Conservation (phyloP, 768 basidiomycete genomes). For the Hydnum rufescens region DNA sequence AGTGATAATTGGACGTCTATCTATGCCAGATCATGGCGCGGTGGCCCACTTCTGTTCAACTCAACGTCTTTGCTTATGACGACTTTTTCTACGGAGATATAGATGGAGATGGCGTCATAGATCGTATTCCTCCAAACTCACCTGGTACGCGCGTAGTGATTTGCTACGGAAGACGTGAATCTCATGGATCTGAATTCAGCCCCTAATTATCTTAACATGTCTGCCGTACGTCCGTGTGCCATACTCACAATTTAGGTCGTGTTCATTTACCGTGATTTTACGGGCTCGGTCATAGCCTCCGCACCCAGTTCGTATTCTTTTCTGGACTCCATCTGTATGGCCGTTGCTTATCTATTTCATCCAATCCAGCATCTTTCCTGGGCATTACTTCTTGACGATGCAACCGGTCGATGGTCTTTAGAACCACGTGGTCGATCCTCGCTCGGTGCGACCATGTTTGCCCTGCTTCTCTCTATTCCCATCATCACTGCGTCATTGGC, state of each 20-base stretch:
- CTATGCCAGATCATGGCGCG: slow-evolving; percentile 42
- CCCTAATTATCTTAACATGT: slow-evolving; percentile 80
- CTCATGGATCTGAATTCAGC: no score
- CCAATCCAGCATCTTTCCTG: slow-evolving; percentile 46
- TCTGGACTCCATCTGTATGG: neutral
- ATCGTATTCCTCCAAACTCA: slow-evolving; percentile 73
- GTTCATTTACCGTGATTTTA: no score
- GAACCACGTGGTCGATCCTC: slow-evolving; percentile 64
- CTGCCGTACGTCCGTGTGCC: slow-evolving; percentile 24
- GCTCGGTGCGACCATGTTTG: slow-evolving; percentile 77
- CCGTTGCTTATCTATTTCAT: neutral
- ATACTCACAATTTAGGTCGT: neutral
- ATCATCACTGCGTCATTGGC: slow-evolving; percentile 69
- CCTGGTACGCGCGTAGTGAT: slow-evolving; percentile 5
- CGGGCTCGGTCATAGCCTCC: slow-evolving; percentile 32
- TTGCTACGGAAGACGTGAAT: no score
- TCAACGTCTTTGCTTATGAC: slow-evolving; percentile 82
- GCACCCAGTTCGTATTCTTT: slow-evolving; percentile 24
- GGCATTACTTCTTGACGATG: slow-evolving; percentile 64
- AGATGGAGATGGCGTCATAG: slow-evolving; percentile 72
- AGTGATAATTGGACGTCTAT: neutral
- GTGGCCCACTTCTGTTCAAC: slow-evolving; percentile 80
- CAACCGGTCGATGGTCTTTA: slow-evolving; percentile 54
- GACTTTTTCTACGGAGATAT: slow-evolving; percentile 85
- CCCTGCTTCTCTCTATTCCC: slow-evolving; percentile 60